Base-by-base conservation (phyloP, 495 filamentous ascomycete genomes). In the Daldinia grandis region DNA sequence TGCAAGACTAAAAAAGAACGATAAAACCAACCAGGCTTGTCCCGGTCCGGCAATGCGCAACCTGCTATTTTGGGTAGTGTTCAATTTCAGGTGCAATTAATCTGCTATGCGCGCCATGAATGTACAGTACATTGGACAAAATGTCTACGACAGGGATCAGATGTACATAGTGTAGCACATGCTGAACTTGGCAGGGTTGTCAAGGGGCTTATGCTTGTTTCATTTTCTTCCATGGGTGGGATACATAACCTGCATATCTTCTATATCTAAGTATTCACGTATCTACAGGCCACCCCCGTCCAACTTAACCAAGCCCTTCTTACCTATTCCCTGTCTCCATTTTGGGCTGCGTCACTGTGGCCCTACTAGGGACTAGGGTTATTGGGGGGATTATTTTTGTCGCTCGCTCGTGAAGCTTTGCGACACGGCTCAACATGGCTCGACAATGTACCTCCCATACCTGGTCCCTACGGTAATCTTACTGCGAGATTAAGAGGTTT, bases 111-210 rank as follows among this genome's bases (percentile, higher is more conserved):
- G 33, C 49, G 31, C 56, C 49, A 17, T 58, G 5, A 6, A 73
- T 65, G 70, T 73, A 73, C 65, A 53, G 65, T 73, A 73, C 70
- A 73, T 73, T 40, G 30, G 28, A 53, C 50, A 35, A 56, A 42
- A 68, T 73, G 61, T 68, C 59, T 68, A n/a, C 40, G 58, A 65
- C 65, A 64, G 51, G 70, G 70, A 65, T 10, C n/a, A 35, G 35
- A 65, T 73, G 70, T n/a, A n/a, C n/a, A n/a, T n/a, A n/a, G n/a
- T n/a, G n/a, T 68, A 73, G 70, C 70, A 73, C 70, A 73, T 73
- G 70, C 57, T 68, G 70, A 65, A 68, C 49, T 47, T 62, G 70
- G 69, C 70, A 73, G 65, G 70, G 70, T 61, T 68, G 40, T 58
- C 57, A 65, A 64, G 70, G 69, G 70, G 70, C 70, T 65, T 73